Evolutionary conservation across 331 rosid species (phyloP), one percentile per base, ranked within the genome.

Genomic region (Malus hybrid): DNA sequence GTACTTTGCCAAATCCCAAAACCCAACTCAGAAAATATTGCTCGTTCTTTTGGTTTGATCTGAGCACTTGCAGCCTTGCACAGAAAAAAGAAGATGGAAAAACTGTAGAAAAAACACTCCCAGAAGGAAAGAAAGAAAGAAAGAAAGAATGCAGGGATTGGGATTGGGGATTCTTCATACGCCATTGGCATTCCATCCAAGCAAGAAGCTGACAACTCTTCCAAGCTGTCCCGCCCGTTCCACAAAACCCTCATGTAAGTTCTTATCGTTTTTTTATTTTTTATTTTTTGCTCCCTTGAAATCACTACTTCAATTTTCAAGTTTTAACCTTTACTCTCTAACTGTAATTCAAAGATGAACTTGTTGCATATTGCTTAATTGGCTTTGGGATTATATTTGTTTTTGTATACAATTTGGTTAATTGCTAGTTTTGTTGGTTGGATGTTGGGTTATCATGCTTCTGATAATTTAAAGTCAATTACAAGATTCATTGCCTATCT

Each of bases 141-240:
- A n/a, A 46, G n/a, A 54, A 76, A 84, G 19, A 65, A 94, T 95
- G 99, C 85, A 81, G 76, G 91, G 44, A 36, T 36, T 34, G 10
- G 39, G 90, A 14, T 82, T 90, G 77, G 87, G 84, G 81, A 77
- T 83, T 86, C 76, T 78, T 84, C 89, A 68, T 8, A 67, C 87
- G 61, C 91, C 88, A 42, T 75, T 83, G 65, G 90, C 88, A 42
- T 76, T 83, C 75, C 52, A 89, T 83, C 77, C 97, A 44, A 89
- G 87, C 83, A 89, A 73, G 76, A 92, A 92, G 78, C 89, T 90
- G 92, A 84, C 65, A 39, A 36, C 92, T 65, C 75, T 89, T 68
- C 93, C 96, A 19, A 85, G 69, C 70, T 81, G 80, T 77, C 48
- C 90, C 74, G 4, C 29, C 73, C 57, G 76, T 15, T 61, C 86